phyloP scores from a whole-genome alignment of 306 rosid genomes.

The Vachellia pachyceras region DNA sequence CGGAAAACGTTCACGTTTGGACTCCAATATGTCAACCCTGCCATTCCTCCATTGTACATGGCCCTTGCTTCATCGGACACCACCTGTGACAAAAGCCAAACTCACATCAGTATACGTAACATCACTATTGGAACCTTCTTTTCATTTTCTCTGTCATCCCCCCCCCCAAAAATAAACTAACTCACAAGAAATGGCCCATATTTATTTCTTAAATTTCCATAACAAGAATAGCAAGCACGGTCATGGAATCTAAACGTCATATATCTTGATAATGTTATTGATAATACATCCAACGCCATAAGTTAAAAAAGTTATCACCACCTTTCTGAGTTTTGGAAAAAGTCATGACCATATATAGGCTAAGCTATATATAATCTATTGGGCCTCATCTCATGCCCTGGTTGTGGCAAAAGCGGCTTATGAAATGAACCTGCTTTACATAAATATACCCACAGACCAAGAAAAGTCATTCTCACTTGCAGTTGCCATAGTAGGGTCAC shows the following conservation, averaged over 20 bases:
- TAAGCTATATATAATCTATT: background rate
- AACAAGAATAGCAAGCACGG: background rate
- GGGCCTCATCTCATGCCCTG: background rate
- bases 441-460: background rate
- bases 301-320: background rate
- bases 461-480: background rate
- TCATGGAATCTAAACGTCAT: conserved; percentile 5
- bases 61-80: conserved; percentile 98
- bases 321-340: background rate
- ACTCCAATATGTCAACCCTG: conserved; percentile 92
- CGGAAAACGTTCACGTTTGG: conserved; percentile 91
- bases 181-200: background rate
- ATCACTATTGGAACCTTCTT: background rate
- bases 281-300: background rate
- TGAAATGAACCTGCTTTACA: background rate
- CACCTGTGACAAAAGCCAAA: conserved; percentile 45
- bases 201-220: background rate
- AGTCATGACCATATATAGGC: background rate
- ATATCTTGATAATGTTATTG: background rate
- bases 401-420: background rate
- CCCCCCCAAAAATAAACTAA: no score
- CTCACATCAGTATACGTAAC: background rate
- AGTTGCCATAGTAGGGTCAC: background rate
- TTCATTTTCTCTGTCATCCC: background rate
- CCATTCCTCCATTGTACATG: conserved; percentile 87